phyloP scores from a whole-genome alignment of 352 stramenopile species.

The Globisporangium middletonii region DNA sequence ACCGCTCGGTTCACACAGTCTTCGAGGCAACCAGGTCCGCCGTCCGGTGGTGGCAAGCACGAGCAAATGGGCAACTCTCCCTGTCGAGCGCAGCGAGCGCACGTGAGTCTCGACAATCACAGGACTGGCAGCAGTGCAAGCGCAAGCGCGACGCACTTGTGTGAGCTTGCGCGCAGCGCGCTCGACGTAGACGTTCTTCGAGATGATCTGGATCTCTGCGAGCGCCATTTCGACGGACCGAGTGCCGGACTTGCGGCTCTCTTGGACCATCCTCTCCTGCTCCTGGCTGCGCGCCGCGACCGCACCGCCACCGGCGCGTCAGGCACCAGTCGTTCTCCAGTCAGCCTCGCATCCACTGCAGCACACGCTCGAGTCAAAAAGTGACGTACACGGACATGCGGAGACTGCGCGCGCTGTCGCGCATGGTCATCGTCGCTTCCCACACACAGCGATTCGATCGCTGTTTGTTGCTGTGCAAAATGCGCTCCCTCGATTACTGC shows the following conservation, averaged over 20 bases:
- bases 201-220: slow-evolving; percentile 65
- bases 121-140: too few species aligned
- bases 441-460: background rate
- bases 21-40: slow-evolving; percentile 52
- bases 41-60: slow-evolving; percentile 31
- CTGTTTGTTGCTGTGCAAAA: background rate
- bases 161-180: slow-evolving; percentile 41
- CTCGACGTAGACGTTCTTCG: slow-evolving; percentile 71
- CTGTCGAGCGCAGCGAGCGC: slow-evolving; percentile 19
- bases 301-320: too few species aligned
- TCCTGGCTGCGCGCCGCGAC: slow-evolving; percentile 17
- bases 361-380: background rate
- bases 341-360: background rate
- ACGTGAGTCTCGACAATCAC: background rate
- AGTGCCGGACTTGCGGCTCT: slow-evolving; percentile 60
- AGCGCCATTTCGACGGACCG: slow-evolving; percentile 63
- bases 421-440: slow-evolving; percentile 2
- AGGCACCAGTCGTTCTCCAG: too few species aligned
- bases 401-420: slow-evolving; percentile 4
- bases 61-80: slow-evolving; percentile 66
- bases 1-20: slow-evolving; percentile 76
- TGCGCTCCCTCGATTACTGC: background rate
- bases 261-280: slow-evolving; percentile 33
- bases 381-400: slow-evolving; percentile 5
- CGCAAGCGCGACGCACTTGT: slow-evolving; percentile 21